phyloP scores from a whole-genome alignment of 2,329 filamentous ascomycete genomes.

The Fusarium sp. region DNA sequence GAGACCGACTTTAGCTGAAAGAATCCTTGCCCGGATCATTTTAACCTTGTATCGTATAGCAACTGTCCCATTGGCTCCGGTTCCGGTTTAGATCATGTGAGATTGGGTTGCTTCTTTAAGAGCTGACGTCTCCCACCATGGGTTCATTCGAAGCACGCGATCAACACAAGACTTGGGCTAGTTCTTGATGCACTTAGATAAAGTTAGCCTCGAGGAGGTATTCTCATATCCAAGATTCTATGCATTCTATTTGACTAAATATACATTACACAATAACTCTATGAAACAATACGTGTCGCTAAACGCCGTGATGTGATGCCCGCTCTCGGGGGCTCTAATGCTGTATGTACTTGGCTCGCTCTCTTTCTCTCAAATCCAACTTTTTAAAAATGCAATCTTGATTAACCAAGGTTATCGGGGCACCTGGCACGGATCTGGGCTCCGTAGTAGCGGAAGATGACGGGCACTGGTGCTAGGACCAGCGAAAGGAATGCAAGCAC shows the following conservation, averaged over 20 bases:
- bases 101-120: not conserved
- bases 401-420: conserved; percentile 39
- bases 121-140: not conserved
- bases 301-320: not conserved
- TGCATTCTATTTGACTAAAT: not conserved
- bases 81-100: not conserved
- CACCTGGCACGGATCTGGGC: conserved; percentile 43
- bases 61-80: not conserved
- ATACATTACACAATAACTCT: conserved; percentile 1
- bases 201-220: no score
- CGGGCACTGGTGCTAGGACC: conserved; percentile 41
- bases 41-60: not conserved
- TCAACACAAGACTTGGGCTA: no score
- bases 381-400: not conserved
- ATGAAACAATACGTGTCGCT: conserved; percentile 3
- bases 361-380: not conserved
- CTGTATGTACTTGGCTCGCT: conserved; percentile 1
- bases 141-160: not conserved
- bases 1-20: not conserved
- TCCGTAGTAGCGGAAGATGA: conserved; percentile 42
- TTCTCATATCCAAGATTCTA: not conserved
- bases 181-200: no score
- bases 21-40: not conserved
- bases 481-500: conserved; percentile 63
- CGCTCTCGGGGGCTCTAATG: not conserved